phyloP scores from a whole-genome alignment of 202 grass and related monocot species.

The Sporobolus alterniflorus region DNA sequence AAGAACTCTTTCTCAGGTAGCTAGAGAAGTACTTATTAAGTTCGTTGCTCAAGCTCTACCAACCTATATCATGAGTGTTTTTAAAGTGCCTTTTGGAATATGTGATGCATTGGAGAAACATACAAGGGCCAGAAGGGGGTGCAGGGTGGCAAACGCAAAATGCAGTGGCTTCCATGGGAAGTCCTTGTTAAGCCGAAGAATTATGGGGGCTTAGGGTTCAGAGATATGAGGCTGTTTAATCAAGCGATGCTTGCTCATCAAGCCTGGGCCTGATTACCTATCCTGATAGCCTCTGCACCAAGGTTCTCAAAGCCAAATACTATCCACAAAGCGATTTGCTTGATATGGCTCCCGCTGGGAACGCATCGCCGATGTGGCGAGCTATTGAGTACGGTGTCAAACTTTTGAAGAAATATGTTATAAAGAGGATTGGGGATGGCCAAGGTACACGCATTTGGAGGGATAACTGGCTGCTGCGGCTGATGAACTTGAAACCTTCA shows the following conservation, averaged over 20 bases:
- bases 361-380: not conserved
- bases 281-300: not conserved
- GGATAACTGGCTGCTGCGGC: not conserved
- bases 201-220: not conserved
- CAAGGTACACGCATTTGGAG: not conserved
- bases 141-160: no score
- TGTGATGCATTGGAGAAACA: no score
- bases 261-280: not conserved
- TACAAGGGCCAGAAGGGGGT: no score
- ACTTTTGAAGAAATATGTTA: not conserved
- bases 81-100: no score
- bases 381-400: not conserved
- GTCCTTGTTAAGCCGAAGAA: no score
- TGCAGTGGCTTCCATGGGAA: not conserved
- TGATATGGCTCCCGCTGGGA: not conserved
- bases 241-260: not conserved
- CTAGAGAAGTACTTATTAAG: no score
- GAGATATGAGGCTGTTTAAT: not conserved
- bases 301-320: not conserved
- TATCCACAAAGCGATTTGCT: not conserved
- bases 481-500: no score
- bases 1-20: no score
- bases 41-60: no score
- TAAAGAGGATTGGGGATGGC: not conserved
- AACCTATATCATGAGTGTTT: no score